Evolutionary conservation across 2,329 filamentous ascomycete genomes (phyloP).

Genomic region (Trichoderma afroharzianum): DNA sequence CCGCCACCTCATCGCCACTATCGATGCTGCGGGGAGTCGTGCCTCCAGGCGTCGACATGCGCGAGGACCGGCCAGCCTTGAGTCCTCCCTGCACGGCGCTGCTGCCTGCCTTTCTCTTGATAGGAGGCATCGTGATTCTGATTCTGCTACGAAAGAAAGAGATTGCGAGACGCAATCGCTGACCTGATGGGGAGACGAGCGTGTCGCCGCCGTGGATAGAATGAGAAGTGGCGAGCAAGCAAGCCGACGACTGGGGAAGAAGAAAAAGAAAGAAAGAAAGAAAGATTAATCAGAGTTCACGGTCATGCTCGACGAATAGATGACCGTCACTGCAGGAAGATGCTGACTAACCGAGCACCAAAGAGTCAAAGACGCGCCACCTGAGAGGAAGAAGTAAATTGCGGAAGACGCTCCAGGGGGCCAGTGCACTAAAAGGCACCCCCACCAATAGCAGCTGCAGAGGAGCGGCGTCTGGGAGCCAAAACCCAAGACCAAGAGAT

Average conservation of each 20-base stretch:
- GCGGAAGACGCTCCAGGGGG: not conserved
- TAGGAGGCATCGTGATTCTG: conserved; percentile 52
- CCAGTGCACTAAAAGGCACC: not conserved
- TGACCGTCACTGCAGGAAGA: not conserved
- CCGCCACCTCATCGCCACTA: conserved; percentile 47
- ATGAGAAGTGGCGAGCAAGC: conserved; percentile 6
- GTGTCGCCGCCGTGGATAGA: not conserved
- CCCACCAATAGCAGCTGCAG: not conserved
- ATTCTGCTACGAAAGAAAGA: not conserved
- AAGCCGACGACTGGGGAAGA: not conserved
- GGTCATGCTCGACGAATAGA: not conserved
- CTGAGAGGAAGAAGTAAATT: not conserved
- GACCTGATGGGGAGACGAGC: not conserved
- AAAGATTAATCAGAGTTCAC: not conserved
- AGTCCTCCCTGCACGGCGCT: conserved; percentile 43
- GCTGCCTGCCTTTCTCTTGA: conserved; percentile 62
- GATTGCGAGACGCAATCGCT: conserved; percentile 21
- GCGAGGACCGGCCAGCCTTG: conserved; percentile 56
- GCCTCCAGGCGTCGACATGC: conserved; percentile 57
- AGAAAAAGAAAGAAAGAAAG: not conserved
- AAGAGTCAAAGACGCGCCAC: not conserved
- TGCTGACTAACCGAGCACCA: not conserved
- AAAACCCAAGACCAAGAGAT: conserved; percentile 1
- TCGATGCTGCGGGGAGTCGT: conserved; percentile 57
- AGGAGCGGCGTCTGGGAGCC: not conserved